Percentiles rank a stretch among this genome's conserved stretches.
Conservation (phyloP, 441 rosid species). For the Sinapis alba region DNA sequence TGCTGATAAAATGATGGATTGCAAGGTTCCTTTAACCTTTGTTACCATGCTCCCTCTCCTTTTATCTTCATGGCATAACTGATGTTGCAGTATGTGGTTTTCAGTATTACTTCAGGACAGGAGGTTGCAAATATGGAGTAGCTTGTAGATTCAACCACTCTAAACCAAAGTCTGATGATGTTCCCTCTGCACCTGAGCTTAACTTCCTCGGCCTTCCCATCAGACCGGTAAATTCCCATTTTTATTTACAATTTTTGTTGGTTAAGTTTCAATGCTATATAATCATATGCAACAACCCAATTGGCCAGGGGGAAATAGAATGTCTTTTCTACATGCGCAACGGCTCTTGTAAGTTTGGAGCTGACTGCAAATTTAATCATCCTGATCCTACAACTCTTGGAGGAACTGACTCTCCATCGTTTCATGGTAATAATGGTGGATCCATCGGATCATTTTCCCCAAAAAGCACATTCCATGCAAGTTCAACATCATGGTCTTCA, state of each 20-base stretch:
- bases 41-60: background rate
- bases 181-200: constrained; percentile 51
- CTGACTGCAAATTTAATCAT: constrained; percentile 86
- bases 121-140: constrained; percentile 94
- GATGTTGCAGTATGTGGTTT: constrained; percentile 34
- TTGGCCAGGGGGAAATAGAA: constrained; percentile 72
- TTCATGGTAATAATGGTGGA: constrained; percentile 53
- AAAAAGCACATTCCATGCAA: constrained; percentile 52
- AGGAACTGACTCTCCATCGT: constrained; percentile 52
- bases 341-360: constrained; percentile 91
- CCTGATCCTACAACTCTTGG: constrained; percentile 78
- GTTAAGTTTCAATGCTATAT: background rate
- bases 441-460: constrained; percentile 38
- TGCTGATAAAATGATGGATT: constrained; percentile 57
- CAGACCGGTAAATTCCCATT: constrained; percentile 50
- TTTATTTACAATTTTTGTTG: constrained; percentile 17
- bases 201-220: constrained; percentile 94
- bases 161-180: constrained; percentile 42
- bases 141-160: constrained; percentile 87
- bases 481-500: constrained; percentile 67
- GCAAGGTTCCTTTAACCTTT: constrained; percentile 66
- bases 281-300: constrained; percentile 14
- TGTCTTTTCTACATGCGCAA: constrained; percentile 93
- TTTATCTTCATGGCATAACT: background rate
- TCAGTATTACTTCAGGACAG: constrained; percentile 90